Base-by-base conservation (phyloP, 352 stramenopile species). In the Discostella stelligera region DNA sequence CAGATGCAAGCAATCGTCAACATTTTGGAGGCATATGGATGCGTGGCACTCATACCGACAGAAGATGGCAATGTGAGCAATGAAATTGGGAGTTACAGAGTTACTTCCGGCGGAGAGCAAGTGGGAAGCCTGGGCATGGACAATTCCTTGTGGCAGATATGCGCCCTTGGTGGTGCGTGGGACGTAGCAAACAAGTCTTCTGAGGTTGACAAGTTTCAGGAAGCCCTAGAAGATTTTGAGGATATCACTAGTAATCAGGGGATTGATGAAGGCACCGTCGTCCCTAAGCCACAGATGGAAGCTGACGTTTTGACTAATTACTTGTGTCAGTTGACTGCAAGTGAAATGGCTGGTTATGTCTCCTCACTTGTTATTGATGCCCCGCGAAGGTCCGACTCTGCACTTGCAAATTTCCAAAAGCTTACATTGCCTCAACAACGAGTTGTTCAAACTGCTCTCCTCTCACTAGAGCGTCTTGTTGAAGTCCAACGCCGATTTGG, bases 341-440 rank as follows among this genome's bases (percentile, higher is more conserved):
- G 46, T 48, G 85, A 93, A 74, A 74, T 93, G 59, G 87, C 84
- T 25, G 84, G 87, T 1, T 93, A 91, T 50, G 77, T 90, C 6
- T 87, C 80, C 11, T 86, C 82, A 7, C 71, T 93, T 14, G 77
- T 91, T 41, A 71, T 82, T 14, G 84, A 90, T 27, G 71, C 81
- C 25, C 70, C 70, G 41, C 72, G 71, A 64, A 54, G 73, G 48
- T 75, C 65, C 13, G 74, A 69, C 14, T 76, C 67, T 72, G 70
- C 82, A 23, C 53, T 90, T 18, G 74, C 77, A 44, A 65, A 74
- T 6, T 92, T 92, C 61, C 71, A 85, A 54, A 74, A 78, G 27
- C 53, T 90, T 7, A 77, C 77, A 18, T 61, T 67, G 6, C 46
- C 59, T 32, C 77, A 90, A 65, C 86, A 92, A 71, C 65, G 77